Conservation (phyloP, 2,329 filamentous ascomycete species). For the Calonectria pauciramosa region DNA sequence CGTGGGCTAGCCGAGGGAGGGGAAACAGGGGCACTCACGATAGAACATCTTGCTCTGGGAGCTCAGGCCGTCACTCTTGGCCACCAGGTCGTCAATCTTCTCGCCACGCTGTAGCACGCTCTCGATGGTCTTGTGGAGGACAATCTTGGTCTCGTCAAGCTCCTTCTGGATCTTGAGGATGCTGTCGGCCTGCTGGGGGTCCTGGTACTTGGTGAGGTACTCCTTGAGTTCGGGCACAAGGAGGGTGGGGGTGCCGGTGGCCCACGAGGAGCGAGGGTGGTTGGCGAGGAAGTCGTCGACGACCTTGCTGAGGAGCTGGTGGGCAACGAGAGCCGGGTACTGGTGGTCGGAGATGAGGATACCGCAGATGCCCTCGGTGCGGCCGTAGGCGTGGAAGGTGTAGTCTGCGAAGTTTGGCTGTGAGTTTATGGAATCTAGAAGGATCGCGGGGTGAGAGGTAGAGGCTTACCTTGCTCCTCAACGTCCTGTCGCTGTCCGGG, state of each 20-base stretch:
- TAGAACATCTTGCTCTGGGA: constrained; percentile 99
- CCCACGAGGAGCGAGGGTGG: constrained; percentile 79
- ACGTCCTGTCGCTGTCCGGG: constrained; percentile 89
- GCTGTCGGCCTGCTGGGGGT: constrained; percentile 89
- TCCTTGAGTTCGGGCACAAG: constrained; percentile 82
- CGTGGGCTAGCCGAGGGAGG: neutral
- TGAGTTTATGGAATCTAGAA: constrained; percentile 30
- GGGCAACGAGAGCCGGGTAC: constrained; percentile 84
- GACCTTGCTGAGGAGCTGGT: constrained; percentile 88
- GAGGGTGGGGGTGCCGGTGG: constrained; percentile 66
- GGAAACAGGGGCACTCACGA: constrained; percentile 64
- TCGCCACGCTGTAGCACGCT: constrained; percentile 89
- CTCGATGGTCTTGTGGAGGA: constrained; percentile 97
- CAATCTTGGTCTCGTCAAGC: constrained; percentile 96
- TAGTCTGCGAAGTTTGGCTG: constrained; percentile 61
- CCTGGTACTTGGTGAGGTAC: constrained; percentile 82
- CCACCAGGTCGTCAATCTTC: constrained; percentile 95
- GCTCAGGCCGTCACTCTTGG: constrained; percentile 92
- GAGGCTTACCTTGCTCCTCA: constrained; percentile 77
- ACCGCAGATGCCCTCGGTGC: constrained; percentile 80
- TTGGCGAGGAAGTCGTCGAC: constrained; percentile 87
- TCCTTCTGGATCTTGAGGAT: constrained; percentile 97
- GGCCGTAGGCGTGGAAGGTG: constrained; percentile 83
- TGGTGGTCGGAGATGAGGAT: constrained; percentile 84
- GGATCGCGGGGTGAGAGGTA: neutral